phyloP scores from a whole-genome alignment of 1,139 yeast genomes.

The Debaryomyces singareniensis region DNA sequence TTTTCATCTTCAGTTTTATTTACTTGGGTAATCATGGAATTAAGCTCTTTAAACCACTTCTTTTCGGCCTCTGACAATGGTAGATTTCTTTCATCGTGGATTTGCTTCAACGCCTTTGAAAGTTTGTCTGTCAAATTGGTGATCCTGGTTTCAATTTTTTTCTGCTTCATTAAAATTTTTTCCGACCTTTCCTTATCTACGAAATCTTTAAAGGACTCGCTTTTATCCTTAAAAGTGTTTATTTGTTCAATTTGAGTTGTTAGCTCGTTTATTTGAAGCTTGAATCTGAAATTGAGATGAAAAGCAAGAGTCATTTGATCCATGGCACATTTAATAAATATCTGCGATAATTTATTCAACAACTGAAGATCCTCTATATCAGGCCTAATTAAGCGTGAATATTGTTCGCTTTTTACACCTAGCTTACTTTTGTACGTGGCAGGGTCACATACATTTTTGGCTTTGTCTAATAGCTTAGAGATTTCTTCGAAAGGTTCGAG shows the following conservation, averaged over 20 bases:
- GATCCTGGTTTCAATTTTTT: slow-evolving; percentile 14
- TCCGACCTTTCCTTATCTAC: background rate
- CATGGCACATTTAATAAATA: slow-evolving; percentile 13
- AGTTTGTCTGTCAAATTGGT: slow-evolving; percentile 17
- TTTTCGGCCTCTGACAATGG: slow-evolving; percentile 33
- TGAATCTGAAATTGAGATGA: slow-evolving; percentile 18
- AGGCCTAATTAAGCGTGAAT: background rate
- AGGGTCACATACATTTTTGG: slow-evolving; percentile 1
- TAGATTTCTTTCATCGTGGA: slow-evolving; percentile 14
- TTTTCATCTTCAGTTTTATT: slow-evolving; percentile 6
- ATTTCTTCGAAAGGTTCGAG: slow-evolving; percentile 12
- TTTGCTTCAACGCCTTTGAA: slow-evolving; percentile 15
- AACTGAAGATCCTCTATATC: slow-evolving; percentile 9
- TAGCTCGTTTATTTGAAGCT: slow-evolving; percentile 16
- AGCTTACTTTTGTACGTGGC: slow-evolving; percentile 1
- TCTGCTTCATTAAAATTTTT: slow-evolving; percentile 14
- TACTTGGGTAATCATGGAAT: slow-evolving; percentile 14
- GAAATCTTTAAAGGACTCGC: background rate
- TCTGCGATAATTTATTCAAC: slow-evolving; percentile 16
- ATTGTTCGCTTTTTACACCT: slow-evolving; percentile 1
- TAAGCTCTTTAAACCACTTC: slow-evolving; percentile 33
- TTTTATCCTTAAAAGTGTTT: slow-evolving; percentile 2
- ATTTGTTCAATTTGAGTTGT: slow-evolving; percentile 17
- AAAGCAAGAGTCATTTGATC: slow-evolving; percentile 15
- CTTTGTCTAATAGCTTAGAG: slow-evolving; percentile 2